These are phyloP conservation scores for Grosmannia huntii DNA, from an alignment of 2,329 filamentous ascomycete species.

Conservation along the genomic window DNA sequence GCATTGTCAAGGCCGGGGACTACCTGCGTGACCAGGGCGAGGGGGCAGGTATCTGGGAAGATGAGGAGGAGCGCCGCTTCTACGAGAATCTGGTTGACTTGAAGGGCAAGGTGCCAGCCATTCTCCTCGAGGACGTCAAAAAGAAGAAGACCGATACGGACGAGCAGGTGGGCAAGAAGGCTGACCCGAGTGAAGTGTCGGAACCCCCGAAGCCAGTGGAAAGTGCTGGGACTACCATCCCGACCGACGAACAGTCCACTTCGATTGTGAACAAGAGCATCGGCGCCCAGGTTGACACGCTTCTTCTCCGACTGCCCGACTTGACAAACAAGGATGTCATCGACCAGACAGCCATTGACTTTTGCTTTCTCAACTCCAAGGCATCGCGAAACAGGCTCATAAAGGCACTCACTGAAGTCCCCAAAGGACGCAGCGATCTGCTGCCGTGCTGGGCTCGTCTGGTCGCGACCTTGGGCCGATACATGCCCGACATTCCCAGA, in stretches of 20 bases:
- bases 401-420: constrained; percentile 87
- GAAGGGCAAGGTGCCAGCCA: constrained; percentile 88
- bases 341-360: constrained; percentile 87
- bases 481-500: constrained; percentile 89
- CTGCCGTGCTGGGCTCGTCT: constrained; percentile 85
- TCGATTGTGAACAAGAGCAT: constrained; percentile 96
- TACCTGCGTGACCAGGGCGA: constrained; percentile 85
- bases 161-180: constrained; percentile 69
- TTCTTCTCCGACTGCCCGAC: constrained; percentile 79
- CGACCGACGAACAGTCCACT: constrained; percentile 69
- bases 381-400: constrained; percentile 88
- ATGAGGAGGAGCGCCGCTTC: constrained; percentile 93
- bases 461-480: constrained; percentile 82
- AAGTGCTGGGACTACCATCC: constrained; percentile 13
- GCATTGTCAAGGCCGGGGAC: constrained; percentile 85
- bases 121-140: constrained; percentile 84
- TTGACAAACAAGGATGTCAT: constrained; percentile 83
- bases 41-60: constrained; percentile 93
- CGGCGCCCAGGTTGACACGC: constrained; percentile 86
- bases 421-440: constrained; percentile 84
- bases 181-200: constrained; percentile 38
- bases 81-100: constrained; percentile 95
- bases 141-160: constrained; percentile 81
- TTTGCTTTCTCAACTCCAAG: constrained; percentile 97
- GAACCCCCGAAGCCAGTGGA: constrained; percentile 33